phyloP scores from a whole-genome alignment of 2,329 filamentous ascomycete genomes.

The Torrubiellomyces zombiae region DNA sequence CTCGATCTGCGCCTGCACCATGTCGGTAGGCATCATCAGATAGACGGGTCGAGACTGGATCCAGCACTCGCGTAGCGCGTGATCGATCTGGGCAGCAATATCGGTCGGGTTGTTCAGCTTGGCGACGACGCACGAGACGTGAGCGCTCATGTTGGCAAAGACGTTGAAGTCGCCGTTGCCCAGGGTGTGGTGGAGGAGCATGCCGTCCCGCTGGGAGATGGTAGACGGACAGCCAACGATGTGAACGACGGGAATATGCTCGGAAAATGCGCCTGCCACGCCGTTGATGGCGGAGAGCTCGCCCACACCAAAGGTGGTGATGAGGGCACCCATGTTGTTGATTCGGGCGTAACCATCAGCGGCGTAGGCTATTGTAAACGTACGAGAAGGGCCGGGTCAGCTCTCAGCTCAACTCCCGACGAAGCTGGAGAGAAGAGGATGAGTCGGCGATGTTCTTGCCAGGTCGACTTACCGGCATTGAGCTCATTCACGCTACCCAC shows the following conservation, averaged over 20 bases:
- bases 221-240: slow-evolving; percentile 40
- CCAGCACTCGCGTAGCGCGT: slow-evolving; percentile 59
- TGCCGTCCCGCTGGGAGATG: slow-evolving; percentile 27
- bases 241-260: slow-evolving; percentile 56
- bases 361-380: slow-evolving; percentile 55
- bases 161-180: slow-evolving; percentile 69
- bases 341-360: slow-evolving; percentile 67
- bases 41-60: slow-evolving; percentile 65
- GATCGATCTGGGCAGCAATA: slow-evolving; percentile 61
- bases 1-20: slow-evolving; percentile 61
- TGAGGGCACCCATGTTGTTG: slow-evolving; percentile 50
- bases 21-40: slow-evolving; percentile 67
- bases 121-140: slow-evolving; percentile 55
- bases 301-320: slow-evolving; percentile 64
- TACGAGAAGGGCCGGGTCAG: slow-evolving; percentile 7
- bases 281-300: slow-evolving; percentile 61
- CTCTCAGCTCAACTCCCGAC: not conserved
- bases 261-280: slow-evolving; percentile 56
- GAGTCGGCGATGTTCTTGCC: not conserved
- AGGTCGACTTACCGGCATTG: slow-evolving; percentile 41
- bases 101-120: slow-evolving; percentile 54
- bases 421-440: not conserved
- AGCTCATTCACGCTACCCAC: slow-evolving; percentile 57
- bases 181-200: slow-evolving; percentile 50
- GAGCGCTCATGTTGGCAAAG: slow-evolving; percentile 60